Percentiles rank a stretch among this genome's conserved stretches.
Conservation (phyloP, 768 basidiomycete genomes). For the Hemileccinum rubropunctum region DNA sequence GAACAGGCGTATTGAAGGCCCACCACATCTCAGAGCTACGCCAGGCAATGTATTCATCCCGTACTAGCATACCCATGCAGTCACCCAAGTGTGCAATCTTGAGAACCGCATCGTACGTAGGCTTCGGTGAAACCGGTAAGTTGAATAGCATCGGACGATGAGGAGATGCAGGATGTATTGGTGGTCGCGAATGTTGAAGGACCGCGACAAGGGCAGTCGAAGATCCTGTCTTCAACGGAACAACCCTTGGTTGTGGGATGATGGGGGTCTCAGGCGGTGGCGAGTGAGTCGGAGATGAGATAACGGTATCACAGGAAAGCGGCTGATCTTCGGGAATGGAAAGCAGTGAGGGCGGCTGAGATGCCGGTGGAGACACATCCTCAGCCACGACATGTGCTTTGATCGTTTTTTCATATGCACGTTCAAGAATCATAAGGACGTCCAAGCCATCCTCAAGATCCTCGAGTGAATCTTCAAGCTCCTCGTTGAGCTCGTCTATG, state of each 20-base stretch:
- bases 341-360: slow-evolving; percentile 13
- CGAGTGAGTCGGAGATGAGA: not conserved
- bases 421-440: slow-evolving; percentile 64
- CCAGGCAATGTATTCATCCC: slow-evolving; percentile 77
- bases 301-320: not conserved
- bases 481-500: slow-evolving; percentile 42
- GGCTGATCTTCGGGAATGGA: slow-evolving; percentile 24
- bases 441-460: slow-evolving; percentile 71
- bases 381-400: slow-evolving; percentile 52
- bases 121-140: slow-evolving; percentile 28
- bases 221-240: slow-evolving; percentile 56
- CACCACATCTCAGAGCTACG: slow-evolving; percentile 94
- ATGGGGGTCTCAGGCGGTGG: slow-evolving; percentile 16
- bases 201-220: slow-evolving; percentile 69
- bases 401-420: slow-evolving; percentile 65
- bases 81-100: slow-evolving; percentile 86
- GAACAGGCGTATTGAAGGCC: slow-evolving; percentile 66
- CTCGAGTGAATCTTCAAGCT: slow-evolving; percentile 47
- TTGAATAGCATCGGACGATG: slow-evolving; percentile 19
- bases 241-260: slow-evolving; percentile 18
- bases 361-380: slow-evolving; percentile 8
- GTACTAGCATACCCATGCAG: slow-evolving; percentile 84
- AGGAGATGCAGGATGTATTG: slow-evolving; percentile 8
- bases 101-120: slow-evolving; percentile 56
- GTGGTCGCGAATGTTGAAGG: slow-evolving; percentile 42